Evolutionary conservation across 805 yeast genomes (phyloP), one percentile per base, ranked within the genome.

Genomic region (Ogataea saltuana): DNA sequence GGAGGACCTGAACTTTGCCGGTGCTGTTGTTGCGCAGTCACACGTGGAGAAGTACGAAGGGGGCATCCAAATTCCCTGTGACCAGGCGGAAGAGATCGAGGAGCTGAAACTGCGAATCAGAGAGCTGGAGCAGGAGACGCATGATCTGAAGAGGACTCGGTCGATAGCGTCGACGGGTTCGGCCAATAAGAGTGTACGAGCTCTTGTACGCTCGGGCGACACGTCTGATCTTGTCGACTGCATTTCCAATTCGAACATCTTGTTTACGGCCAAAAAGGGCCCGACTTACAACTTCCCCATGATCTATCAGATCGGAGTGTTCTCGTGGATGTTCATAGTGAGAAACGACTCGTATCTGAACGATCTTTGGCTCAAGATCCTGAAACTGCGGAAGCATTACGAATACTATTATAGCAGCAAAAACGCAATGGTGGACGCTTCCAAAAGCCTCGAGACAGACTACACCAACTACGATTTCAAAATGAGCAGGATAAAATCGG

Each of bases 251-350:
- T 61, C 68, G 25, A 64, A 66, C 44, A 62, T 64, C 16, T 47
- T 67, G 16, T 66, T 65, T 50, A 67, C 68, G 0, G 65, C 70
- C 3, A 61, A 63, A 35, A 58, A 60, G 39, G 64, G 63, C 18
- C 59, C 64, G 17, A 59, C 60, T 9, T 61, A 61, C 41, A 63
- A 63, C 34, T 63, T 67, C 45, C 68, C 71, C 7, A 63, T 67
- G 10, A 59, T 65, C 13, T 65, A 67, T 44, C 69, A 67, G 39
- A 67, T 67, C 18, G 58, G 80, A 45, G 74, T 78, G 1, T 71
- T 80, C 4, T 79, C 80, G 18, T 78, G 82, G 81, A 60, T 78
- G 51, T 80, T 80, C 20, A 70, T 78, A 16, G 76, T 77, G 68
- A 72, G 78, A 55, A 80, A 80, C 52, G 83, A 78, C 50, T 76